Conservation (phyloP, 495 filamentous ascomycete species). For the Penicillium subrubescens region DNA sequence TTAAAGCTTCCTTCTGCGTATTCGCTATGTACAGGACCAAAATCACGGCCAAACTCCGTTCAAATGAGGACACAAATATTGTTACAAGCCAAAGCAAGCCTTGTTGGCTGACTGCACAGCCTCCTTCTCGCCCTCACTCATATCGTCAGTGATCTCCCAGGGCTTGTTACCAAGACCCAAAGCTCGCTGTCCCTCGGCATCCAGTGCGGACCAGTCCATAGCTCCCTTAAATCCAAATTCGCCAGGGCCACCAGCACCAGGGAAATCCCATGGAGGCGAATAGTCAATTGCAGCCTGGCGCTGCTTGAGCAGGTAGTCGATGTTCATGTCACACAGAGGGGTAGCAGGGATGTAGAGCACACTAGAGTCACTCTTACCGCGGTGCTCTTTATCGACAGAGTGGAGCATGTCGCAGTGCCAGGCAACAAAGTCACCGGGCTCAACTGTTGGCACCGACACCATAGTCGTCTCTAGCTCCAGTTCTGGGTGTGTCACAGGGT, state of each 20-base stretch:
- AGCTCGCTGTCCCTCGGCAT: constrained; percentile 53
- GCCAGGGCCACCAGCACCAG: constrained; percentile 58
- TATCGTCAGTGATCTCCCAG: constrained; percentile 50
- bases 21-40: background rate
- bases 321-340: constrained; percentile 75
- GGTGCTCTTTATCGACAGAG: constrained; percentile 78
- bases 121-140: constrained; percentile 57
- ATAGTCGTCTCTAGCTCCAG: constrained; percentile 70
- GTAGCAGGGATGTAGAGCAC: constrained; percentile 89
- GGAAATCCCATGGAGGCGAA: constrained; percentile 60
- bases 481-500: constrained; percentile 71
- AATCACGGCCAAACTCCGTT: background rate
- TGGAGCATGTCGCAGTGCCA: constrained; percentile 91
- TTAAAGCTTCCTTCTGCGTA: background rate
- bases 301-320: constrained; percentile 68
- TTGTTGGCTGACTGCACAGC: constrained; percentile 63
- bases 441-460: constrained; percentile 75
- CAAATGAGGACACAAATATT: no score
- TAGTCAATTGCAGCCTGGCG: constrained; percentile 53
- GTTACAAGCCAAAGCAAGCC: constrained; percentile 42
- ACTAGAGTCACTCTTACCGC: constrained; percentile 68
- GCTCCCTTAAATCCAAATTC: constrained; percentile 43
- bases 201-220: constrained; percentile 41
- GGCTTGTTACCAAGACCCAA: constrained; percentile 58
- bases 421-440: constrained; percentile 82